These are phyloP conservation scores for Irpex lacteus DNA, from an alignment of 1,284 basidiomycete species.

Conservation along the genomic window DNA sequence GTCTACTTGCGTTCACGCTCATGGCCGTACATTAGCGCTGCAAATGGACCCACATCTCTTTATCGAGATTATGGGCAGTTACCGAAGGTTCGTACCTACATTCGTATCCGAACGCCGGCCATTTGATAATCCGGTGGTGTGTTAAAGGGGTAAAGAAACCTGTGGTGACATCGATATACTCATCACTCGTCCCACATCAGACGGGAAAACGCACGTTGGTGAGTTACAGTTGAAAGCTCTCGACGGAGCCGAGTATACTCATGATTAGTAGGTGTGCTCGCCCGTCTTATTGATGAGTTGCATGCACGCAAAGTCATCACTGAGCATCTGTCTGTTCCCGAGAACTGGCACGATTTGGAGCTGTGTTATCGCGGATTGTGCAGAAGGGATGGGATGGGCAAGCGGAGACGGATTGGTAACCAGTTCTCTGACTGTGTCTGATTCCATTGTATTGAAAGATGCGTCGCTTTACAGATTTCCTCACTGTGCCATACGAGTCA, in stretches of 20 bases:
- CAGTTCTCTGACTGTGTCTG: slow-evolving; percentile 9
- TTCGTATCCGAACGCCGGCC: not conserved
- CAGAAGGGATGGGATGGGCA: slow-evolving; percentile 29
- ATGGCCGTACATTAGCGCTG: slow-evolving; percentile 44
- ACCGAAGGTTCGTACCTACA: slow-evolving; percentile 56
- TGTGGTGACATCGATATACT: slow-evolving; percentile 92
- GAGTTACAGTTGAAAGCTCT: slow-evolving; percentile 11
- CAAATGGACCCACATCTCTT: slow-evolving; percentile 69
- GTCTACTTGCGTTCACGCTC: not conserved
- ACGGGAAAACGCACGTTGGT: slow-evolving; percentile 76
- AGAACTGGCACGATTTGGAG: slow-evolving; percentile 66
- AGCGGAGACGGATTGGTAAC: slow-evolving; percentile 73
- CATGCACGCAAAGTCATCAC: slow-evolving; percentile 62
- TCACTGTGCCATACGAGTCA: slow-evolving; percentile 74
- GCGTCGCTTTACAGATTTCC: slow-evolving; percentile 45
- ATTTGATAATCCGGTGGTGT: not conserved
- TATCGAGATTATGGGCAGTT: slow-evolving; percentile 90
- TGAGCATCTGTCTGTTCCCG: slow-evolving; percentile 73
- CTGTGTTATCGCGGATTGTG: slow-evolving; percentile 82
- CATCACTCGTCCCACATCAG: slow-evolving; percentile 70
- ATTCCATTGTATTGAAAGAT: not conserved
- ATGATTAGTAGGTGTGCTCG: not conserved
- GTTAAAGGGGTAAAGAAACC: slow-evolving; percentile 60
- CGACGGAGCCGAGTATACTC: not conserved
- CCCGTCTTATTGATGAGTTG: slow-evolving; percentile 54